A percentile compares a stretch with the other conserved stretches of the same genome.
Evolutionary conservation across 768 basidiomycete species (phyloP).

Genomic region (Boletus huronensis): DNA sequence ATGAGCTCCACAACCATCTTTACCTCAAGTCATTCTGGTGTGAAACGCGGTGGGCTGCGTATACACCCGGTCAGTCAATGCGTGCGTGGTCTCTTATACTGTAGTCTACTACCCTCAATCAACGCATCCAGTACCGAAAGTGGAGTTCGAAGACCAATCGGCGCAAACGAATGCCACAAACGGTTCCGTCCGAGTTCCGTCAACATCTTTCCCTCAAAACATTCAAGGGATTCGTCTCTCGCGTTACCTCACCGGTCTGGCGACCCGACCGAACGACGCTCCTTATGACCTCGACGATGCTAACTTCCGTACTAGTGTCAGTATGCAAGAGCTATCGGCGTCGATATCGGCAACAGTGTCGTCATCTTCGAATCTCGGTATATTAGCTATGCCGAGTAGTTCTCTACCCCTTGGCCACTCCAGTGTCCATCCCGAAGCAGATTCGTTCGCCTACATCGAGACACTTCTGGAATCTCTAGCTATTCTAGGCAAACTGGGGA

Average conservation of each 20-base stretch:
- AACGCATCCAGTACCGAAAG: slow-evolving; percentile 50
- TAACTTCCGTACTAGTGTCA: slow-evolving; percentile 24
- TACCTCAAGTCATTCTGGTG: slow-evolving; percentile 97
- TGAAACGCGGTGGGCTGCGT: slow-evolving; percentile 87
- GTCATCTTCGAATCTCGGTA: slow-evolving; percentile 24
- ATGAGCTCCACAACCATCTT: slow-evolving; percentile 95
- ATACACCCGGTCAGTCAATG: slow-evolving; percentile 70
- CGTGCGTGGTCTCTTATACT: slow-evolving; percentile 47
- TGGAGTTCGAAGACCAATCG: slow-evolving; percentile 59
- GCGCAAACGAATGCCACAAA: slow-evolving; percentile 22
- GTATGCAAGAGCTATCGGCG: slow-evolving; percentile 18
- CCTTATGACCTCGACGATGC: slow-evolving; percentile 60
- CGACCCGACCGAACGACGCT: slow-evolving; percentile 72
- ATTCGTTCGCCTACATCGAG: slow-evolving; percentile 93
- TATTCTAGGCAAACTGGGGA: slow-evolving; percentile 83
- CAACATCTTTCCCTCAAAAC: slow-evolving; percentile 38
- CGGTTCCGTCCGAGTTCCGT: slow-evolving; percentile 23
- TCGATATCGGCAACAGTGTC: slow-evolving; percentile 23
- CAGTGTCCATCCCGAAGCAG: slow-evolving; percentile 74
- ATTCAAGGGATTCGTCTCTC: slow-evolving; percentile 49
- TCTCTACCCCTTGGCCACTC: slow-evolving; percentile 22
- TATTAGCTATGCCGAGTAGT: slow-evolving; percentile 16
- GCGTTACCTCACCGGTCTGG: slow-evolving; percentile 61
- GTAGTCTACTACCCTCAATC: slow-evolving; percentile 8
- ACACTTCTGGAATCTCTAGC: slow-evolving; percentile 90